Conservation (phyloP, 768 basidiomycete species). For the Boletus edulis region DNA sequence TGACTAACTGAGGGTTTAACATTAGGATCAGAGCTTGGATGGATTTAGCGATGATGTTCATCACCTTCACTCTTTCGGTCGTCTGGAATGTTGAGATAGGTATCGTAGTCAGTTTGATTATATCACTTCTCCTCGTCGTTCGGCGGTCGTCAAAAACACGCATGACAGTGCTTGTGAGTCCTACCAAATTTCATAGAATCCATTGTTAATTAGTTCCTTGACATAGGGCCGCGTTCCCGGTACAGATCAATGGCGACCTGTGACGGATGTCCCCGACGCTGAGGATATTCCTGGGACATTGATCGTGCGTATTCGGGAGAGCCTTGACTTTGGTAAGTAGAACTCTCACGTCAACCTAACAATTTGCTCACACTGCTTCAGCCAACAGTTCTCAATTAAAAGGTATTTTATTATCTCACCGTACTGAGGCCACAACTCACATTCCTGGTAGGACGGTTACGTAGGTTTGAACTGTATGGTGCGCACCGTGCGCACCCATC, state of each 20-base stretch:
- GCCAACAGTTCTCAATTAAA: constrained; percentile 96
- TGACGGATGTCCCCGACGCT: constrained; percentile 83
- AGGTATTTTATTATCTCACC: constrained; percentile 35
- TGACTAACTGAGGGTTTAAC: background rate
- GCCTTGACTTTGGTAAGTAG: constrained; percentile 79
- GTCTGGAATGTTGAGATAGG: constrained; percentile 93
- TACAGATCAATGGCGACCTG: constrained; percentile 85
- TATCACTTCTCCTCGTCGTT: constrained; percentile 87
- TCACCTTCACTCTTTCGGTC: constrained; percentile 87
- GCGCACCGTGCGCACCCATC: constrained; percentile 79
- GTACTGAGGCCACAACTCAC: background rate
- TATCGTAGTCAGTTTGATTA: constrained; percentile 82
- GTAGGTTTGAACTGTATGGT: constrained; percentile 89
- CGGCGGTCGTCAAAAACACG: constrained; percentile 84
- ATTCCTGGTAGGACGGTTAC: constrained; percentile 57
- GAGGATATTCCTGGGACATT: constrained; percentile 80
- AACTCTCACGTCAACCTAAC: background rate
- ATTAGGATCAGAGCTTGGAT: constrained; percentile 84
- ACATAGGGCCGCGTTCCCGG: constrained; percentile 80
- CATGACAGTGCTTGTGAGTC: constrained; percentile 80
- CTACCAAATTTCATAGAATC: background rate
- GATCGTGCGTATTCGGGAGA: constrained; percentile 88
- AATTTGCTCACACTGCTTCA: constrained; percentile 24
- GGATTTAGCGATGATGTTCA: constrained; percentile 80
- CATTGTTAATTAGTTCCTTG: background rate